phyloP scores from a whole-genome alignment of 202 grass and related monocot species.

The Panicum virgatum region DNA sequence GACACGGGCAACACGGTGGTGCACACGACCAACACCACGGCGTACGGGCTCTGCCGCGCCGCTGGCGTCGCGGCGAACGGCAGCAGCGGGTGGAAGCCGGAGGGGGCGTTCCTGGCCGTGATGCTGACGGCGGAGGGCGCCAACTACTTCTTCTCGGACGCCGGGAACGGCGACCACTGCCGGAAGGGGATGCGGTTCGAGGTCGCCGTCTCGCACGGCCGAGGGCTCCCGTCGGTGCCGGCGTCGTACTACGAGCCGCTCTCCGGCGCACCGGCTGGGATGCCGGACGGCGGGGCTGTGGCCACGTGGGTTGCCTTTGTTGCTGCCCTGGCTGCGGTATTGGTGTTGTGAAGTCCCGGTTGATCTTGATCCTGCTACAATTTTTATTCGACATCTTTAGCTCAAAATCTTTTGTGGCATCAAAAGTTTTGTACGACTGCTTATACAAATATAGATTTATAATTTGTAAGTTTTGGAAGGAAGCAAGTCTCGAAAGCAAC shows the following conservation, averaged over 20 bases:
- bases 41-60: constrained; percentile 48
- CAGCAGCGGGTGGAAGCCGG: constrained; percentile 21
- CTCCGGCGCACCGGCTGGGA: constrained; percentile 11
- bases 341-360: not conserved
- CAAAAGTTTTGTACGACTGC: no score
- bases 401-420: no score
- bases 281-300: not conserved
- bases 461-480: no score
- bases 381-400: no score
- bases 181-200: constrained; percentile 62
- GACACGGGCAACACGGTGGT: constrained; percentile 65
- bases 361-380: no score
- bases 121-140: constrained; percentile 57
- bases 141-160: constrained; percentile 80
- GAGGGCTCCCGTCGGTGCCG: constrained; percentile 49
- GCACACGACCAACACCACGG: constrained; percentile 64
- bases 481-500: no score
- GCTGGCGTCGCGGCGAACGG: not conserved
- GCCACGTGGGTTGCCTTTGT: not conserved
- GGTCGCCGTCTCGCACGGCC: constrained; percentile 54
- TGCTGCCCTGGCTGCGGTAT: not conserved
- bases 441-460: no score
- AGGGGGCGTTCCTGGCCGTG: constrained; percentile 41
- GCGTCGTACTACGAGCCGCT: constrained; percentile 36
- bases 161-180: constrained; percentile 54